These are phyloP conservation scores for Teunomyces cretensis DNA, from an alignment of 805 yeast species.

Conservation along the genomic window DNA sequence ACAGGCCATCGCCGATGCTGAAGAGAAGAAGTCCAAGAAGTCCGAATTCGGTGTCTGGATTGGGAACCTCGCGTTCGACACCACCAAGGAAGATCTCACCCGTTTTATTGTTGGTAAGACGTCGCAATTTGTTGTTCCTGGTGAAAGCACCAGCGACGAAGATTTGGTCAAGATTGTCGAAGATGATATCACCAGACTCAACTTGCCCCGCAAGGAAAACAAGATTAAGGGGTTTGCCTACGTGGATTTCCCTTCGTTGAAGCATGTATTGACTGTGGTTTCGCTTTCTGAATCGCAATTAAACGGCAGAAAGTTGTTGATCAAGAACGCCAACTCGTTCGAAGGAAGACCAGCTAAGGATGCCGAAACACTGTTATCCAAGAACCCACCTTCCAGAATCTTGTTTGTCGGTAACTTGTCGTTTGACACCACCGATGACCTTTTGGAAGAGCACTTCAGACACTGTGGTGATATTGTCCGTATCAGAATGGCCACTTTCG, in stretches of 20 bases:
- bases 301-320: conserved; percentile 82
- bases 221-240: conserved; percentile 88
- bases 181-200: conserved; percentile 67
- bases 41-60: conserved; percentile 85
- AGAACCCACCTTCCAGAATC: conserved; percentile 86
- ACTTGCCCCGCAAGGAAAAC: conserved; percentile 72
- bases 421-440: conserved; percentile 83
- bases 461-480: conserved; percentile 85
- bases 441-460: conserved; percentile 77
- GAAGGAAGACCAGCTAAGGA: conserved; percentile 81
- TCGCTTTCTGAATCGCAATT: conserved; percentile 67
- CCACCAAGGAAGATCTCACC: conserved; percentile 69
- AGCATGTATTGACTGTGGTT: conserved; percentile 62
- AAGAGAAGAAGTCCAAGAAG: conserved; percentile 32
- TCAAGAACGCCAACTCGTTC: conserved; percentile 75
- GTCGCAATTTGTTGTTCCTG: conserved; percentile 18
- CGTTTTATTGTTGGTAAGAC: conserved; percentile 67
- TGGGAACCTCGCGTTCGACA: conserved; percentile 86
- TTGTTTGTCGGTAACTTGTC: conserved; percentile 91
- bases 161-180: conserved; percentile 42
- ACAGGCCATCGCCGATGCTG: conserved; percentile 27
- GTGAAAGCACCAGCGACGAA: conserved; percentile 22
- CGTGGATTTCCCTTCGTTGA: conserved; percentile 67
- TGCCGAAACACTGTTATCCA: conserved; percentile 43
- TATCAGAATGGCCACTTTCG: conserved; percentile 96